A percentile compares a stretch with the other conserved stretches of the same genome.
Evolutionary conservation across 148 eudicot species (phyloP).

Genomic region (Camellia lanceoleosa): DNA sequence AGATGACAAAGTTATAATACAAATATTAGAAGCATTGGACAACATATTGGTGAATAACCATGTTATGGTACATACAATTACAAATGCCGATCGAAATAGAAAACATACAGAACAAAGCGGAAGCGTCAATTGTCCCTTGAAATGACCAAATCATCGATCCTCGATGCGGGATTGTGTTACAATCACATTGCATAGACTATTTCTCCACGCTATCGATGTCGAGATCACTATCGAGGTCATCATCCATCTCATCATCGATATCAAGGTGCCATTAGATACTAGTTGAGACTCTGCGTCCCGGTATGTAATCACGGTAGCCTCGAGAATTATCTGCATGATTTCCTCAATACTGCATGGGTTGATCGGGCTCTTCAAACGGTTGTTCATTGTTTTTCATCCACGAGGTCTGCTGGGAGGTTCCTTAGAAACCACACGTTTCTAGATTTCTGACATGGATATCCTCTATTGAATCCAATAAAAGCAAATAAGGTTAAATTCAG

Average conservation of each 20-base stretch:
- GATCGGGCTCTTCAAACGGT: conserved; percentile 62
- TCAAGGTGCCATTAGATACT: conserved; percentile 62
- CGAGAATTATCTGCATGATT: conserved; percentile 84
- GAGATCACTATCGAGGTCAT: conserved; percentile 74
- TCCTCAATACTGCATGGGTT: conserved; percentile 73
- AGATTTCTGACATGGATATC: conserved; percentile 70
- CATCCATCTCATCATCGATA: conserved; percentile 87
- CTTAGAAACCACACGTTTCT: conserved; percentile 72
- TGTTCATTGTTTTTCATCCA: conserved; percentile 41
- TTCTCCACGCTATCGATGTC: conserved; percentile 83
- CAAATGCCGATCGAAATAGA: too few species aligned
- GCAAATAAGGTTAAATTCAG: too few species aligned
- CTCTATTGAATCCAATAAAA: conserved; percentile 40
- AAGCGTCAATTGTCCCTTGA: too few species aligned
- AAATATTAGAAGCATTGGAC: too few species aligned
- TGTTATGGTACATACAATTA: too few species aligned
- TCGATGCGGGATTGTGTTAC: neutral
- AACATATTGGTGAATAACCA: too few species aligned
- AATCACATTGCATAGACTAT: conserved; percentile 65
- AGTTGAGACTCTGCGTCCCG: conserved; percentile 62
- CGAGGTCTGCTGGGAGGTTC: conserved; percentile 73
- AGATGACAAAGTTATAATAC: too few species aligned
- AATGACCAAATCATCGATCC: neutral
- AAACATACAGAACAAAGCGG: too few species aligned
- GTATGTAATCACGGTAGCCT: conserved; percentile 77